Percentiles rank a stretch among this genome's conserved stretches.
These are phyloP conservation scores for Malus asiatica DNA, from an alignment of 306 rosid species.

Conservation along the genomic window DNA sequence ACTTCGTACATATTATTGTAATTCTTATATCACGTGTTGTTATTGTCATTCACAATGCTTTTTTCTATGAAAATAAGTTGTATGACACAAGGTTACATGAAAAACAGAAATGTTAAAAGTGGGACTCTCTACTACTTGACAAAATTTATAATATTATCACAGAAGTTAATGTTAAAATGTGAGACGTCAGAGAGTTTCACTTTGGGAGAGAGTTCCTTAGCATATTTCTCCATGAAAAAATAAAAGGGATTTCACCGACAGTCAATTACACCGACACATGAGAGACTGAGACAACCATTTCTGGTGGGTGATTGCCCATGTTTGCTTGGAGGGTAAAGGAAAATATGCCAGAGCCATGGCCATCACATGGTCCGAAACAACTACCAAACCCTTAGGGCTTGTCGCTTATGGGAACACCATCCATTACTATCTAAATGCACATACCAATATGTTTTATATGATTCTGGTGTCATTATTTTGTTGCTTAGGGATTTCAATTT, in stretches of 20 bases:
- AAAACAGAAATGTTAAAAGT: neutral
- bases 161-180: too few species aligned
- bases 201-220: too few species aligned
- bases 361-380: slow-evolving; percentile 19
- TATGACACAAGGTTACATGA: neutral
- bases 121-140: too few species aligned
- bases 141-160: too few species aligned
- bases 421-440: neutral
- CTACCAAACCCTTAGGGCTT: slow-evolving; percentile 23
- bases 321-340: neutral
- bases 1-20: too few species aligned
- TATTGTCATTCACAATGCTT: too few species aligned
- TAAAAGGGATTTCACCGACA: neutral
- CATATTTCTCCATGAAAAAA: neutral
- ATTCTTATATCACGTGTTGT: too few species aligned
- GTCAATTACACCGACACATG: neutral
- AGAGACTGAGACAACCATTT: neutral
- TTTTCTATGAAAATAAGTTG: too few species aligned
- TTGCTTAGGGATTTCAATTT: neutral
- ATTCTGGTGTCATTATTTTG: neutral
- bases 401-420: slow-evolving; percentile 26
- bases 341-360: neutral
- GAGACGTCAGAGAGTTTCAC: fast-evolving
- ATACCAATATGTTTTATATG: neutral
- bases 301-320: slow-evolving; percentile 4